Base-by-base conservation (phyloP, 148 eudicot genomes). In the Silene latifolia region DNA sequence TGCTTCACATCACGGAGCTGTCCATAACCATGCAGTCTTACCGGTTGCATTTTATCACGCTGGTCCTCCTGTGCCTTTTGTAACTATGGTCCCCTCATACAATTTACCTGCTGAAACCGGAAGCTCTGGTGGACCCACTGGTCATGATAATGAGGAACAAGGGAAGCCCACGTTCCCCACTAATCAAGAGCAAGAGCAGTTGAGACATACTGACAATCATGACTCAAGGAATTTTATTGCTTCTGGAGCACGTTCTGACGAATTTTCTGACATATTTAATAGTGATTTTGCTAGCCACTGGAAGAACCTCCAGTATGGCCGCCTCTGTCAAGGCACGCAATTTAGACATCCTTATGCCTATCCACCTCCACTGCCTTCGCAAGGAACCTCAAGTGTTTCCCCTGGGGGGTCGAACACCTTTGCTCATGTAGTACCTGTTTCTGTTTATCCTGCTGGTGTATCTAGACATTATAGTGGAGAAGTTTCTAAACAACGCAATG, bases 291-390 rank as follows among this genome's bases (percentile, higher is more conserved):
- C 69, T 67, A 86, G 87, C 85, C 89, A 88, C 77, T 82, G 83
- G 85, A 79, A 74, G 61, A 86, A 88, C 74, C 85, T 88, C 32
- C 89, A 83, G 77, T 84, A 86, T 73, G 91, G 86, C 46, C 87
- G 91, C 56, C 61, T 74, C 27, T 88, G 87, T 66, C 91, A 86
- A 77, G 78, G 65, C 72, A 71, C 80, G 20, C 79, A 73, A 42
- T 44, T 78, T 29, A 83, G 75, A 51, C 85, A 81, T 21, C 81
- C 83, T 32, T 66, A 65, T 44, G 64, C 69, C 53, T 73, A 79
- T 80, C 74, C 85, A 51, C 80, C 83, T n/a, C 84, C 86, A 19
- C 71, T 69, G 68, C 83, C 74, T 74, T 66, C 79, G 71, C 89
- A 77, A 69, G 90, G 81, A 18, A 70, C 82, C 82, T 48, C 82